Conservation (phyloP, 2,329 filamentous ascomycete species). For the Colletotrichum shisoi region DNA sequence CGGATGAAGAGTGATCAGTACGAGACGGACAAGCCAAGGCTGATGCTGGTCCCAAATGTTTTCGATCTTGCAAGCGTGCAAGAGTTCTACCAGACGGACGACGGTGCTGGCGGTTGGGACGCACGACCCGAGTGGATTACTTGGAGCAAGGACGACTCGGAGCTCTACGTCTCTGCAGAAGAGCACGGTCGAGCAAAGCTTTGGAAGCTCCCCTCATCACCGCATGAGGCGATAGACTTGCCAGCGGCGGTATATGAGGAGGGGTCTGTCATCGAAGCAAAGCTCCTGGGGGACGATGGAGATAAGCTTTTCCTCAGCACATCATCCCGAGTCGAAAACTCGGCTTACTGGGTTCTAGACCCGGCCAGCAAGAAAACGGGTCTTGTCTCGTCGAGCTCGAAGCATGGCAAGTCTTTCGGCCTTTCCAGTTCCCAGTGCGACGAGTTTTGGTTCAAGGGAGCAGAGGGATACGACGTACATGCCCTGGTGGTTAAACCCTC, state of each 20-base stretch:
- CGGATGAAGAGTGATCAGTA: constrained; percentile 81
- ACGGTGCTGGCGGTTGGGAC: constrained; percentile 71
- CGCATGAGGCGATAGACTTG: constrained; percentile 56
- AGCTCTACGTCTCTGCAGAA: constrained; percentile 78
- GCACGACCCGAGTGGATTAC: constrained; percentile 62
- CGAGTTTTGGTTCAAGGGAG: constrained; percentile 73
- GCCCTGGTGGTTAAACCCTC: constrained; percentile 73
- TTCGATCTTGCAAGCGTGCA: constrained; percentile 64
- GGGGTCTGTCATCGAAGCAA: constrained; percentile 64
- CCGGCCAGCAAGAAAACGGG: constrained; percentile 49
- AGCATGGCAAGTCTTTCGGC: constrained; percentile 71
- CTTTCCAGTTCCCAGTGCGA: constrained; percentile 69
- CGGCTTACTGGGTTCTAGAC: constrained; percentile 69
- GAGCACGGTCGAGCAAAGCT: constrained; percentile 69
- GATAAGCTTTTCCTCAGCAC: constrained; percentile 68
- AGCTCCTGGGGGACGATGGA: constrained; percentile 58
- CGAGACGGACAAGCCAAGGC: constrained; percentile 78
- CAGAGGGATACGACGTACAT: constrained; percentile 71
- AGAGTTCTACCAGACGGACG: constrained; percentile 68
- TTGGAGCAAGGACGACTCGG: constrained; percentile 67
- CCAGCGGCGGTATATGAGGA: constrained; percentile 61
- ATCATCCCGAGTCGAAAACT: constrained; percentile 76
- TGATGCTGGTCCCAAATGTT: constrained; percentile 71
- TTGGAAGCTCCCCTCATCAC: constrained; percentile 68
- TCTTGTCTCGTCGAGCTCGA: constrained; percentile 69